These are phyloP conservation scores for Cercophora sp. DNA, from an alignment of 495 filamentous ascomycete species.

Conservation along the genomic window DNA sequence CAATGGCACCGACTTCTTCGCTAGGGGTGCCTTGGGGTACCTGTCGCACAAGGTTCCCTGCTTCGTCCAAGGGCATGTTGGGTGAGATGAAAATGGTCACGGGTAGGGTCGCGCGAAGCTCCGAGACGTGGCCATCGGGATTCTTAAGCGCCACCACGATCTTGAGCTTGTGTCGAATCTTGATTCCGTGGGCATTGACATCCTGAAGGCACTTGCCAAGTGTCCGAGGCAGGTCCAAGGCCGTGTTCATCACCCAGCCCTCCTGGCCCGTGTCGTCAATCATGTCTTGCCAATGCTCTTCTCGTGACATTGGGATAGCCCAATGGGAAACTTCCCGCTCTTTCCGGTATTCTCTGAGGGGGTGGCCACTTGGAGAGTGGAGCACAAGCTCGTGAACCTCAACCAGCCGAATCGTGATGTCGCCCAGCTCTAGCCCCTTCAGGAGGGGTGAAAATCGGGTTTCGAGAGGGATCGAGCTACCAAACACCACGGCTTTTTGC, in stretches of 20 bases:
- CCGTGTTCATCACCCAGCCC: constrained; percentile 67
- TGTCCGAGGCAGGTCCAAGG: constrained; percentile 69
- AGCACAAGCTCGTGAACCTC: constrained; percentile 71
- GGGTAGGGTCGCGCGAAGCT: constrained; percentile 83
- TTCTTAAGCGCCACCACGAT: constrained; percentile 85
- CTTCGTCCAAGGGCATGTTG: constrained; percentile 75
- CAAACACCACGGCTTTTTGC: constrained; percentile 86
- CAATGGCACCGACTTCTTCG: constrained; percentile 45
- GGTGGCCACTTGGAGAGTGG: constrained; percentile 45
- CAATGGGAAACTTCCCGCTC: constrained; percentile 61
- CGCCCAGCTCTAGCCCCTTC: constrained; percentile 80
- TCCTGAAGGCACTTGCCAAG: constrained; percentile 80
- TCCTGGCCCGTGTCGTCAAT: constrained; percentile 69
- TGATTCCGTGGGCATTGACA: constrained; percentile 76
- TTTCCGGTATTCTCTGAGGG: constrained; percentile 54
- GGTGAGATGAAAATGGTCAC: constrained; percentile 93
- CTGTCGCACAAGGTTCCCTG: constrained; percentile 64
- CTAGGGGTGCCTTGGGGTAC: constrained; percentile 36
- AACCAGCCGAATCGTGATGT: constrained; percentile 66
- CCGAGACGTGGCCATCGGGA: constrained; percentile 88
- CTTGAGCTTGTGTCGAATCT: constrained; percentile 80
- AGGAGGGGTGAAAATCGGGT: constrained; percentile 78
- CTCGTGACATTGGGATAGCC: constrained; percentile 54
- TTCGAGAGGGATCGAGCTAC: constrained; percentile 72
- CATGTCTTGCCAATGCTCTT: constrained; percentile 60